Percentiles rank a stretch among this genome's conserved stretches.
Evolutionary conservation across 345 rosid species (phyloP).

Genomic region (Aquilaria malaccensis): DNA sequence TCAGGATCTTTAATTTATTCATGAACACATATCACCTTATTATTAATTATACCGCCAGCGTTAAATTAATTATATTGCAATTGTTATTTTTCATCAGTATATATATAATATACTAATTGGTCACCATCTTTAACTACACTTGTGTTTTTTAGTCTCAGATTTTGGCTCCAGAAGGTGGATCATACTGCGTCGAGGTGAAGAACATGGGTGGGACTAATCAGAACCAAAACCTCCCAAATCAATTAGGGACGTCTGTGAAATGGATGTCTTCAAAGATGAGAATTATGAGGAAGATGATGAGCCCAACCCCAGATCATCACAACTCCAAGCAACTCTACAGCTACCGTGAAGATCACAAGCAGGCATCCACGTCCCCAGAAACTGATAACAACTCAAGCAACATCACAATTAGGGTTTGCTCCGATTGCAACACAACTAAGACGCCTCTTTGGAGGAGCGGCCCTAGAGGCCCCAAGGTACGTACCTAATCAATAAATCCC

Average conservation of each 20-base stretch:
- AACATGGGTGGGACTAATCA: conserved; percentile 26
- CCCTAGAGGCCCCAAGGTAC: conserved; percentile 92
- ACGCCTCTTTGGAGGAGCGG: conserved; percentile 99
- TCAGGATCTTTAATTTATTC: background rate
- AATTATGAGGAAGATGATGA: conserved; percentile 70
- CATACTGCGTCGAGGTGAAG: conserved; percentile 21
- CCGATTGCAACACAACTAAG: conserved; percentile 89
- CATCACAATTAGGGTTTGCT: conserved; percentile 56
- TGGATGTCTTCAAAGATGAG: conserved; percentile 93
- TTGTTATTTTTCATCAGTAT: background rate
- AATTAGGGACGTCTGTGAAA: conserved; percentile 27
- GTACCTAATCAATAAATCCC: background rate
- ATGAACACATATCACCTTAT: background rate
- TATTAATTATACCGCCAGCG: too few species aligned
- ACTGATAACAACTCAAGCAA: conserved; percentile 22
- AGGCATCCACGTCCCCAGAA: conserved; percentile 19
- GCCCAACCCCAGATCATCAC: conserved; percentile 16
- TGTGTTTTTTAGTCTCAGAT: conserved; percentile 18
- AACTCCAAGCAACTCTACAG: conserved; percentile 7
- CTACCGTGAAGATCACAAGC: conserved; percentile 26
- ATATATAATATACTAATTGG: background rate
- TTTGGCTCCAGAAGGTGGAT: conserved; percentile 22
- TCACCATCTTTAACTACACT: background rate
- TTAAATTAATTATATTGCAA: background rate
- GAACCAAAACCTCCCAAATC: conserved; percentile 10